Conservation (phyloP, 1,284 basidiomycete genomes). For the Waitea zeae region DNA sequence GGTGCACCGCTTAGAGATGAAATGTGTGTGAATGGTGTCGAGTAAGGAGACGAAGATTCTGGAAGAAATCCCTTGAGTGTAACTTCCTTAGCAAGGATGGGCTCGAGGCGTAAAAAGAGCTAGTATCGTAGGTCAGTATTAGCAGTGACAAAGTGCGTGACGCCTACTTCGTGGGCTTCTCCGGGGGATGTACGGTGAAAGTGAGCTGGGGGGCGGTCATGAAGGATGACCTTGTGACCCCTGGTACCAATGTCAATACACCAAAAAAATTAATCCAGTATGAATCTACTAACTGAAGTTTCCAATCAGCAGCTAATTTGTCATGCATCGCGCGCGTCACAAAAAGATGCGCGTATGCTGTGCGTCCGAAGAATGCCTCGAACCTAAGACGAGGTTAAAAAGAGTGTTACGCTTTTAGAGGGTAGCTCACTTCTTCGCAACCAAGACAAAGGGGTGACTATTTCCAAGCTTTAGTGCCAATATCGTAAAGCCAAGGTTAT, state of each 20-base stretch:
- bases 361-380: constrained; percentile 61
- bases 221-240: constrained; percentile 61
- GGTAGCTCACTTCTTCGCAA: constrained; percentile 49
- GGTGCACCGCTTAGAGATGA: too few relatives aligned
- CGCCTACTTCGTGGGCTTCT: constrained; percentile 56
- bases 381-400: constrained; percentile 33
- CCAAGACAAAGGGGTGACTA: constrained; percentile 47
- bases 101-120: constrained; percentile 38
- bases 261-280: too few relatives aligned
- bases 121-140: constrained; percentile 15
- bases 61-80: constrained; percentile 23
- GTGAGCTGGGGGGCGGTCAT: constrained; percentile 76
- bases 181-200: constrained; percentile 56
- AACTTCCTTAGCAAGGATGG: constrained; percentile 14
- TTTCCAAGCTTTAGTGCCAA: constrained; percentile 68
- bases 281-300: constrained; percentile 38
- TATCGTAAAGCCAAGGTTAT: constrained; percentile 93
- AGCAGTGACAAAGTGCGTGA: constrained; percentile 8
- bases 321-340: constrained; percentile 83
- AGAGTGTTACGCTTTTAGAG: constrained; percentile 1
- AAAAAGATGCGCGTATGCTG: constrained; percentile 83
- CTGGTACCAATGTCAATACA: constrained; percentile 21
- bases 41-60: constrained; percentile 26
- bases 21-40: constrained; percentile 42
- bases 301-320: constrained; percentile 58